These are phyloP conservation scores for Fusarium sp. DNA, from an alignment of 2,329 filamentous ascomycete species.

Conservation along the genomic window DNA sequence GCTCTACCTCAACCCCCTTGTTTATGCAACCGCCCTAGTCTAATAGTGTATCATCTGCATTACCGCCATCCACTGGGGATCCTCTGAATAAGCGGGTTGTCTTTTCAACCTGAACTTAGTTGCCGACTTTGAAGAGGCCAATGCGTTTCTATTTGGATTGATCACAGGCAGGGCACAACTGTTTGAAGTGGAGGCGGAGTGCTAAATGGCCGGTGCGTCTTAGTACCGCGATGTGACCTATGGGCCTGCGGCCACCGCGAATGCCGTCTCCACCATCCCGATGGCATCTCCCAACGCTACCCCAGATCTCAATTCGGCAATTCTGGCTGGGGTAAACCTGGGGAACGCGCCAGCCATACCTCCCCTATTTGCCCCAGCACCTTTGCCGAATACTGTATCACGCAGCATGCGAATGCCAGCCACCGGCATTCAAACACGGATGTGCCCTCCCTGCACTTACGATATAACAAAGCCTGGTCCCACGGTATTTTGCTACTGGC, in stretches of 20 bases:
- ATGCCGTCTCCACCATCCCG: neutral
- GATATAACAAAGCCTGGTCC: neutral
- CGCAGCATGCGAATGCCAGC: neutral
- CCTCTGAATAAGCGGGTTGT: accelerated
- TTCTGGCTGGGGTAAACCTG: neutral
- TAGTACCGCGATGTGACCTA: neutral
- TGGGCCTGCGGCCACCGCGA: neutral
- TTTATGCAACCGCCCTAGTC: too few relatives aligned
- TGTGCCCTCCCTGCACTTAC: neutral
- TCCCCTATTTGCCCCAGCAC: neutral
- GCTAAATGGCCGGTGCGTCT: neutral
- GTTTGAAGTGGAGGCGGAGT: neutral
- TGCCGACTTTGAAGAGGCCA: accelerated
- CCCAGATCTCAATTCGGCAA: neutral
- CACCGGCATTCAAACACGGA: neutral
- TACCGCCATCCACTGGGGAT: neutral
- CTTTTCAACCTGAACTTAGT: too few relatives aligned
- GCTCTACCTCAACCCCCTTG: too few relatives aligned
- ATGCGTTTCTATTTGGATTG: accelerated
- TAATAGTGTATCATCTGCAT: neutral
- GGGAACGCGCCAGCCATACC: neutral
- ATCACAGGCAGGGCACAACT: accelerated
- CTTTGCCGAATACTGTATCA: neutral
- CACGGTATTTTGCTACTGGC: neutral
- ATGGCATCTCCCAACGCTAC: neutral